Evolutionary conservation across 2,329 filamentous ascomycete genomes (phyloP).

Genomic region (Xylariomycetidae sp.): DNA sequence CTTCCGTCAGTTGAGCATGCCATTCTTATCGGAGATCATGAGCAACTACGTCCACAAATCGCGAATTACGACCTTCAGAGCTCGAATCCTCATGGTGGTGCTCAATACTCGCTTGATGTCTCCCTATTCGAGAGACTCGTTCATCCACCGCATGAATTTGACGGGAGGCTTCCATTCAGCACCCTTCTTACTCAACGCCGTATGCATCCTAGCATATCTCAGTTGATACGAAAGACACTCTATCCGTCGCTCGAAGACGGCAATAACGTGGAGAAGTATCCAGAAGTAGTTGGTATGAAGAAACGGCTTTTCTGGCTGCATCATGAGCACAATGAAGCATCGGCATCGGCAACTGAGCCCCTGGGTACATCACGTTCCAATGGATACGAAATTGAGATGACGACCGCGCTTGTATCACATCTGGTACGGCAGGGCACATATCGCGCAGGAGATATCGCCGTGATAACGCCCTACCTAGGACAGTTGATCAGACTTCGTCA

Average conservation of each 20-base stretch:
- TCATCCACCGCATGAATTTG: slow-evolving; percentile 18
- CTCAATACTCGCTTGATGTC: slow-evolving; percentile 50
- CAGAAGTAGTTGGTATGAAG: slow-evolving; percentile 44
- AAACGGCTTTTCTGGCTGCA: slow-evolving; percentile 55
- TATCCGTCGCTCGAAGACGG: slow-evolving; percentile 51
- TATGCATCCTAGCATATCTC: slow-evolving; percentile 56
- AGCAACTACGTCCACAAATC: slow-evolving; percentile 56
- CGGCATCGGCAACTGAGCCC: no score
- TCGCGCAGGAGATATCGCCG: slow-evolving; percentile 56
- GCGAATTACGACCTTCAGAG: slow-evolving; percentile 50
- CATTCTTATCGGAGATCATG: slow-evolving; percentile 61
- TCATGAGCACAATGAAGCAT: slow-evolving; percentile 36
- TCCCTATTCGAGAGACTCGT: slow-evolving; percentile 59
- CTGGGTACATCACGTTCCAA: slow-evolving; percentile 55
- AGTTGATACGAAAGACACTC: slow-evolving; percentile 47
- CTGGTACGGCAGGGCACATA: slow-evolving; percentile 62
- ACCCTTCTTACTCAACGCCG: slow-evolving; percentile 50
- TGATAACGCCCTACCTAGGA: slow-evolving; percentile 63
- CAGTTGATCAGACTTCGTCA: slow-evolving; percentile 49
- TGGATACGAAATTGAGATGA: slow-evolving; percentile 60
- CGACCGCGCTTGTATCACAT: slow-evolving; percentile 57
- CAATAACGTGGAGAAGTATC: slow-evolving; percentile 27
- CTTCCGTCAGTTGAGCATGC: slow-evolving; percentile 56
- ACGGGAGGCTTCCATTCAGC: slow-evolving; percentile 21
- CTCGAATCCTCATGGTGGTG: slow-evolving; percentile 42